Base-by-base conservation (phyloP, 106 monocot genomes). In the Vanilla planifolia region DNA sequence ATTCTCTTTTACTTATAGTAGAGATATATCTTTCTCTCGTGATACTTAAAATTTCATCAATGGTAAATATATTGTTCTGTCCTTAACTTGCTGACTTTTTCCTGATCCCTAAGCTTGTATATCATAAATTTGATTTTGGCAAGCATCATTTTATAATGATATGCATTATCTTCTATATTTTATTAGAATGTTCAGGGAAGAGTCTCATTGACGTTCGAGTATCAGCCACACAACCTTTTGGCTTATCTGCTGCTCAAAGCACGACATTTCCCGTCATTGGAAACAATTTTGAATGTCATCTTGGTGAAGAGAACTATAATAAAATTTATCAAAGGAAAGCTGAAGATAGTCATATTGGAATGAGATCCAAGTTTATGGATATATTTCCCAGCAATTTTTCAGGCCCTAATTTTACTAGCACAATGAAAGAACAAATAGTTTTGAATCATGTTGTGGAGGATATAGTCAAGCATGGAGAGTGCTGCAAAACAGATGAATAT, bases 201-300 rank as follows among this genome's bases (percentile, higher is more conserved):
- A 79, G 66, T 29, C 71, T 85, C 35, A 55, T 68, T 64, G 55
- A 69, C 55, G 60, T 89, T 61, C 79, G 77, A 62, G 70, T 69
- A 43, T 71, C 89, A 36, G 76, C 89, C 36, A 46, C 85, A 21
- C 76, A 66, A 25, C 65, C 82, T 55, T 64, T 71, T 66, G 73
- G 66, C 28, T 77, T 82, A 74, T 63, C 81, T 34, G 72, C 74
- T 70, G 69, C 74, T 42, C 64, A 50, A 19, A 79, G 28, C 28
- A 39, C 45, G 52, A 45, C 23, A 26, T n/a, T n/a, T n/a, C n/a
- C n/a, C n/a, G n/a, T n/a, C n/a, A n/a, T n/a, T n/a, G n/a, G n/a
- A n/a, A 36, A 19, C 13, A 55, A 36, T n/a, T 45, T 15, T 47
- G 43, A 27, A 66, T 57, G 24, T 33, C 5, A 19, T 25, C 25